phyloP scores from a whole-genome alignment of 23 red algal species.

The Gracilaria gracilis region DNA sequence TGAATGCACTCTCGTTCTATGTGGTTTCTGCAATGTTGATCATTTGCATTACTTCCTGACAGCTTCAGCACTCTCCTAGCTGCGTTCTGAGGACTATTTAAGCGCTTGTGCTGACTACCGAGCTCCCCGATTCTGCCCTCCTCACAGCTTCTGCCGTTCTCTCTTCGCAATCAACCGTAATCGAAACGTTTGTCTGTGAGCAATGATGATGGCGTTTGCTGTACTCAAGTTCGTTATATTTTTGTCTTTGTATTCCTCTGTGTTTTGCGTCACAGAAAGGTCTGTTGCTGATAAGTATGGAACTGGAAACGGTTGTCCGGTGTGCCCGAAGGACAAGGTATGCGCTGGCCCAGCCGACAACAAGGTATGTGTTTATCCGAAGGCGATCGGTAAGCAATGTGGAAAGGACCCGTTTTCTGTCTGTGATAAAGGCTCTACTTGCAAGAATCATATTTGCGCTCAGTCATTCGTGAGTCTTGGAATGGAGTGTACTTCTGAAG shows the following conservation, averaged over 20 bases:
- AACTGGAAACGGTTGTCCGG: not conserved
- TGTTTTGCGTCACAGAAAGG: not conserved
- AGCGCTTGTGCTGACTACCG: not conserved
- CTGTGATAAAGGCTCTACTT: too few relatives aligned
- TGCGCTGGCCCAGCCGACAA: conserved; percentile 17
- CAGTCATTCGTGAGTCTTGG: too few relatives aligned
- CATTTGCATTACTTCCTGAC: not conserved
- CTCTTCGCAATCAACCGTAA: not conserved
- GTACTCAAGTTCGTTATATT: not conserved
- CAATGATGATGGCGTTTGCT: not conserved
- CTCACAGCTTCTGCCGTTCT: not conserved
- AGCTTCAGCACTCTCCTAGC: not conserved
- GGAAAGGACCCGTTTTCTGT: conserved; percentile 22
- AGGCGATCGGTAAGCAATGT: not conserved
- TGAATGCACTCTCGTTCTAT: not conserved
- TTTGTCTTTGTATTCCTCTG: not conserved
- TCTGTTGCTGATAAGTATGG: not conserved
- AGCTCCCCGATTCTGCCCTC: not conserved
- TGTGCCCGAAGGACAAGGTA: not conserved
- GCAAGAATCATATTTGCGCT: too few relatives aligned
- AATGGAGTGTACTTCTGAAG: too few relatives aligned
- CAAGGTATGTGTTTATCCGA: conserved; percentile 58
- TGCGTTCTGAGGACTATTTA: not conserved
- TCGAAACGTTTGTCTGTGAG: not conserved
- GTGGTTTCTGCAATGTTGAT: not conserved